Conservation (phyloP, 2,329 filamentous ascomycete species). For the Colletotrichum zoysiae region DNA sequence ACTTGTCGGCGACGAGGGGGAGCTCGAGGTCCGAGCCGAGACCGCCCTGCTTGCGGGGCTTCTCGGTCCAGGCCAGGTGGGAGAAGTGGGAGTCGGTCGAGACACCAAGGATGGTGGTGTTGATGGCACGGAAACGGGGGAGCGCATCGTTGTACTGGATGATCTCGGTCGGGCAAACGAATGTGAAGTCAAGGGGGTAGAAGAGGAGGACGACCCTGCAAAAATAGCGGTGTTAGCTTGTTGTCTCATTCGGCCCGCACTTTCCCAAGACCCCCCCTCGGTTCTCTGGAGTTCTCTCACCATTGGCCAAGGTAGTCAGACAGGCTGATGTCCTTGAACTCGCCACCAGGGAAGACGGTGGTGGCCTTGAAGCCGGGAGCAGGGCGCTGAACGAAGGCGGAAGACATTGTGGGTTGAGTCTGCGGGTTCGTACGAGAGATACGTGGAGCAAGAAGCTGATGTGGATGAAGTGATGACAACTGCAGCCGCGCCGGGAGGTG, state of each 20-base stretch:
- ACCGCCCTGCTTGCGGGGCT: constrained; percentile 70
- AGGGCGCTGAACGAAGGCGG: constrained; percentile 61
- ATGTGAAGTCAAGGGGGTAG: constrained; percentile 77
- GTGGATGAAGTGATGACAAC: constrained; percentile 18
- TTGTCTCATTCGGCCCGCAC: not conserved
- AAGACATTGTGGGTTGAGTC: constrained; percentile 52
- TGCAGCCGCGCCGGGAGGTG: constrained; percentile 4
- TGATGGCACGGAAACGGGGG: constrained; percentile 69
- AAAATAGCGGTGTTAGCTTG: constrained; percentile 4
- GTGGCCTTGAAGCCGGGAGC: constrained; percentile 64
- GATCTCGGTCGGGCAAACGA: constrained; percentile 76
- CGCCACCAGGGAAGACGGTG: constrained; percentile 62
- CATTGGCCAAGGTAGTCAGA: constrained; percentile 62
- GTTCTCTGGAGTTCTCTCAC: constrained; percentile 46
- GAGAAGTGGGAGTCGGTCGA: constrained; percentile 72
- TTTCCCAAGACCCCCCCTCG: not conserved
- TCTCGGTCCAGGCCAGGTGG: constrained; percentile 69
- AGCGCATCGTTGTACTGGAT: constrained; percentile 73
- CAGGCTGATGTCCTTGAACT: constrained; percentile 61
- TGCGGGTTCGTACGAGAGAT: not conserved
- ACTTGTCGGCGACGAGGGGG: constrained; percentile 73
- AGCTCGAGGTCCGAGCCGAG: constrained; percentile 71
- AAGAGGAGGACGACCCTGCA: constrained; percentile 74
- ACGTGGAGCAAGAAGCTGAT: not conserved
- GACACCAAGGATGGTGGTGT: constrained; percentile 70